Percentiles rank a stretch among this genome's conserved stretches.
These are phyloP conservation scores for Tolypocladium capitatum DNA, from an alignment of 2,329 filamentous ascomycete species.

Conservation along the genomic window DNA sequence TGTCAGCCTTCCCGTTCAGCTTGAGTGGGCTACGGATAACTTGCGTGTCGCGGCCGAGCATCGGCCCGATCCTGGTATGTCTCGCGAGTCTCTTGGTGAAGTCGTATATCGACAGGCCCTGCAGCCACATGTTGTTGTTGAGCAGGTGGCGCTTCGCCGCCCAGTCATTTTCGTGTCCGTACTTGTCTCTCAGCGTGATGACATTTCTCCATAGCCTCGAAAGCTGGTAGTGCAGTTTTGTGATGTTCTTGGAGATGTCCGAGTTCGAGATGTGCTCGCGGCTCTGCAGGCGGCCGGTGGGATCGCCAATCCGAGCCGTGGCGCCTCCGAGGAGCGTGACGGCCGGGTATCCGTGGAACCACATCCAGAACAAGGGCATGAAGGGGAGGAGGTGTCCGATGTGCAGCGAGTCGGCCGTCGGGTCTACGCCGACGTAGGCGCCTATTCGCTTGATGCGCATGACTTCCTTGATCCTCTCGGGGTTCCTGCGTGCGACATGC, in stretches of 20 bases:
- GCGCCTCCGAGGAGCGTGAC: slow-evolving; percentile 59
- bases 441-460: slow-evolving; percentile 55
- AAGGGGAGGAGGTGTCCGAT: slow-evolving; percentile 68
- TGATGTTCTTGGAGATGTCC: slow-evolving; percentile 48
- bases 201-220: slow-evolving; percentile 64
- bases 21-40: slow-evolving; percentile 19
- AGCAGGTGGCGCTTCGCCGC: slow-evolving; percentile 53
- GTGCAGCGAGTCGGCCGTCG: slow-evolving; percentile 67
- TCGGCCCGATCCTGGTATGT: slow-evolving; percentile 64
- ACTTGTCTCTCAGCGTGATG: slow-evolving; percentile 47
- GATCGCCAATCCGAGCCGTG: slow-evolving; percentile 68
- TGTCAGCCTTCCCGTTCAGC: slow-evolving; percentile 7
- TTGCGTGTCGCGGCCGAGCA: slow-evolving; percentile 80
- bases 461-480: slow-evolving; percentile 44
- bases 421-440: slow-evolving; percentile 71
- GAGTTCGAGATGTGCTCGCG: slow-evolving; percentile 39
- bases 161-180: slow-evolving; percentile 50
- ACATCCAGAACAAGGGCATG: slow-evolving; percentile 78
- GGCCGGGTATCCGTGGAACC: slow-evolving; percentile 58
- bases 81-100: slow-evolving; percentile 62
- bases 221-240: slow-evolving; percentile 56
- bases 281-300: slow-evolving; percentile 53
- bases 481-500: slow-evolving; percentile 19
- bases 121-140: slow-evolving; percentile 81
- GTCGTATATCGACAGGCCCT: slow-evolving; percentile 57